A percentile compares a stretch with the other conserved stretches of the same genome.
Conservation (phyloP, 2,329 filamentous ascomycete species). For the Botrytis sinoallii region DNA sequence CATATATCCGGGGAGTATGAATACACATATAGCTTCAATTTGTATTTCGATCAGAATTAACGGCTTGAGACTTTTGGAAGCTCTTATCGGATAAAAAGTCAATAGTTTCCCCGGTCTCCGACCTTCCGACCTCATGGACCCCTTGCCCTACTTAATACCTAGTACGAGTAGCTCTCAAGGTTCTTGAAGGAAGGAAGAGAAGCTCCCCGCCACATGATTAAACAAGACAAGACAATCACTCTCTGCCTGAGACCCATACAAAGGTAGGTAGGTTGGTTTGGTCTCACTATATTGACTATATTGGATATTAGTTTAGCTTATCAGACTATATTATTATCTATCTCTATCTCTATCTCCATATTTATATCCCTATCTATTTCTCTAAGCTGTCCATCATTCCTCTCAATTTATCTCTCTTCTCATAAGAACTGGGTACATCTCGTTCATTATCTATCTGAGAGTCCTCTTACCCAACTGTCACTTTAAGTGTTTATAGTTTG, state of each 20-base stretch:
- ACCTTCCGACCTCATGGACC: background rate
- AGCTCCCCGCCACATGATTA: conserved; percentile 17
- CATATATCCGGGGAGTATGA: background rate
- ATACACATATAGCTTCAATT: background rate
- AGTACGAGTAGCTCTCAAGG: background rate
- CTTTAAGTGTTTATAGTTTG: background rate
- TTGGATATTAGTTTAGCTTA: background rate
- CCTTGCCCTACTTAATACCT: background rate
- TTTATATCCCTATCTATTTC: background rate
- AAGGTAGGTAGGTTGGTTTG: background rate
- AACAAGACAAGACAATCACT: background rate
- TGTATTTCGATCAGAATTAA: background rate
- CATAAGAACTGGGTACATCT: background rate
- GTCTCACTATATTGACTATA: background rate
- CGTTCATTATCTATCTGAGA: background rate
- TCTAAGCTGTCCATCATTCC: background rate
- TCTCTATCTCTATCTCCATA: background rate
- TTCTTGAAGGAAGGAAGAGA: background rate
- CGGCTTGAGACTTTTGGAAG: background rate
- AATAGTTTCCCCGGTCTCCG: conserved; percentile 9
- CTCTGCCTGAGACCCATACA: background rate
- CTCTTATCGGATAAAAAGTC: background rate
- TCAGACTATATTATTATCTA: background rate
- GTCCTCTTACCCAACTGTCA: background rate
- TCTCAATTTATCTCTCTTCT: background rate